Evolutionary conservation across 345 rosid genomes (phyloP).

Genomic region (Euphorbia pulcherrima): DNA sequence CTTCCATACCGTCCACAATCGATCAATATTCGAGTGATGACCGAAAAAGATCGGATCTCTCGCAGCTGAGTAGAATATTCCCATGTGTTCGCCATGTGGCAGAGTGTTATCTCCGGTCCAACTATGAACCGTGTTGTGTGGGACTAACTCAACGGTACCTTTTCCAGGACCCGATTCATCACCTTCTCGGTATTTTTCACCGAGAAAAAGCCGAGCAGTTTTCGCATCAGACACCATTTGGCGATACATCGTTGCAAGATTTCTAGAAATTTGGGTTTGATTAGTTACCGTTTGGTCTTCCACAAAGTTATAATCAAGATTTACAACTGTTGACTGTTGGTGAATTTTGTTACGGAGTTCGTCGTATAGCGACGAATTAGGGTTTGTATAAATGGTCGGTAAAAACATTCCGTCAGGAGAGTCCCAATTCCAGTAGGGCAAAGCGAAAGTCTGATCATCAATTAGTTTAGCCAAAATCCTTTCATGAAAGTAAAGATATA

Average conservation of each 20-base stretch:
- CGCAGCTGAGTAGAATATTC: conserved; percentile 54
- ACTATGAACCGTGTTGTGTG: conserved; percentile 44
- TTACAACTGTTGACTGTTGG: conserved; percentile 31
- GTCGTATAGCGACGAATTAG: conserved; percentile 43
- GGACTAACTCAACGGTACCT: conserved; percentile 49
- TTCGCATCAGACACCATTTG: conserved; percentile 56
- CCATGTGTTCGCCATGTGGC: conserved; percentile 57
- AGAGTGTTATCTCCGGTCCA: conserved; percentile 52
- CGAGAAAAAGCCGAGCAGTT: conserved; percentile 42
- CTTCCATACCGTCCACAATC: conserved; percentile 61
- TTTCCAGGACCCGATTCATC: conserved; percentile 45
- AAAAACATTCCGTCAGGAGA: conserved; percentile 50
- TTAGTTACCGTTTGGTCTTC: conserved; percentile 13
- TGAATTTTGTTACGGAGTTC: conserved; percentile 34
- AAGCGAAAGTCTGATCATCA: conserved; percentile 48
- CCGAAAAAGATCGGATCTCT: conserved; percentile 57
- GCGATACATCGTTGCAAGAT: conserved; percentile 52
- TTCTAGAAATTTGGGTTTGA: conserved; percentile 26
- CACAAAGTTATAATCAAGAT: conserved; percentile 42
- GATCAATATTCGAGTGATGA: conserved; percentile 58
- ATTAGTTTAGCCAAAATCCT: conserved; percentile 51
- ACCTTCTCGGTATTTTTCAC: conserved; percentile 49
- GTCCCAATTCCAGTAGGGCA: conserved; percentile 70
- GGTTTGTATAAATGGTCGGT: conserved; percentile 41
- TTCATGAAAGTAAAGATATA: conserved; percentile 49